phyloP scores from a whole-genome alignment of 108 stramenopile species.

The Fragilaria radians region DNA sequence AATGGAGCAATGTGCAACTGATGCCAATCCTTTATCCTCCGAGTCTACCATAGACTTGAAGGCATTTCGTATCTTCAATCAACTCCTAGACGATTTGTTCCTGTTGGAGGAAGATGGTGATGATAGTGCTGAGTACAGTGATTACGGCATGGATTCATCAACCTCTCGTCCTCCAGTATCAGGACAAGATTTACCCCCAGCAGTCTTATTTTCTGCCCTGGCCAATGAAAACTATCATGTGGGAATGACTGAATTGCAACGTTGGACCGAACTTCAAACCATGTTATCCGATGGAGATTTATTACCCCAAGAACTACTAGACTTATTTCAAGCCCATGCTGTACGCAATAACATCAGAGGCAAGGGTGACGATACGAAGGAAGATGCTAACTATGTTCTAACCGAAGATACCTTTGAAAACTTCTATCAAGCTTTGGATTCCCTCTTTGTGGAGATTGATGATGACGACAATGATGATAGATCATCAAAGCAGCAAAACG shows the following conservation, averaged over 20 bases:
- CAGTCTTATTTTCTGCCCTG: constrained; percentile 58
- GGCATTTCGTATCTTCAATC: constrained; percentile 68
- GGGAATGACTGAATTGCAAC: constrained; percentile 40
- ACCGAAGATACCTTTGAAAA: constrained; percentile 22
- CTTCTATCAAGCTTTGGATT: constrained; percentile 63
- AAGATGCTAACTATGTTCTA: constrained; percentile 10
- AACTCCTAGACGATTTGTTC: constrained; percentile 65
- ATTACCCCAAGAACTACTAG: constrained; percentile 46
- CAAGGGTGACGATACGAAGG: constrained; percentile 36
- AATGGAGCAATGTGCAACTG: too few relatives aligned
- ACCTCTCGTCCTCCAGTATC: constrained; percentile 10
- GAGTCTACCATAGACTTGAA: constrained; percentile 35
- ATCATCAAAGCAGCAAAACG: not conserved
- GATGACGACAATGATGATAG: constrained; percentile 18
- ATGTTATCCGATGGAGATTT: constrained; percentile 64
- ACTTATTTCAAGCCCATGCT: constrained; percentile 39
- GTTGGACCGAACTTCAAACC: constrained; percentile 67
- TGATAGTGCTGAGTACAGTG: constrained; percentile 14
- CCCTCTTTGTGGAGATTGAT: constrained; percentile 68
- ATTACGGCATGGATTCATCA: not conserved
- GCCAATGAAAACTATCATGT: constrained; percentile 54
- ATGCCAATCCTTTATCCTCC: constrained; percentile 11
- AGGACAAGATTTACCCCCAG: constrained; percentile 51
- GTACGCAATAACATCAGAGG: constrained; percentile 9
- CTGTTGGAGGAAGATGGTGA: constrained; percentile 54